phyloP scores from a whole-genome alignment of 768 basidiomycete genomes.

The Tylopilus rubrobrunneus region DNA sequence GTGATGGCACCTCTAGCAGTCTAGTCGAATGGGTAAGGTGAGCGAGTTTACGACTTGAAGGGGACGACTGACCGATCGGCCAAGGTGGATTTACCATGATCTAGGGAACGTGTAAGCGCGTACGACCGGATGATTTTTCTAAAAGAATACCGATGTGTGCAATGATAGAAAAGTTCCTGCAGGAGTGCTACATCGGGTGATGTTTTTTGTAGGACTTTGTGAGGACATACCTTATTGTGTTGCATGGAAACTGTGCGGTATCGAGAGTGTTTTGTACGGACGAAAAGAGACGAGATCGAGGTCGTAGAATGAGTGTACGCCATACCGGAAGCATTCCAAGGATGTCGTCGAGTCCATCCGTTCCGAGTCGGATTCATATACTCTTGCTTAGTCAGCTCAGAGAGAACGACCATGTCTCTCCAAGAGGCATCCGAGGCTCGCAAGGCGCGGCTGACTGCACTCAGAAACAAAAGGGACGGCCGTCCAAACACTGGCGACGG shows the following conservation, averaged over 20 bases:
- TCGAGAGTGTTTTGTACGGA: slow-evolving; percentile 34
- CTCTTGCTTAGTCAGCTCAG: slow-evolving; percentile 32
- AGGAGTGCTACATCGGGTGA: not conserved
- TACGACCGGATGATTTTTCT: not conserved
- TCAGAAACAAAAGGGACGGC: slow-evolving; percentile 70
- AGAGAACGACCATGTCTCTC: slow-evolving; percentile 49
- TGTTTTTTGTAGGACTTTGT: not conserved
- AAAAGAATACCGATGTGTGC: slow-evolving; percentile 76
- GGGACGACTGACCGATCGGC: slow-evolving; percentile 65
- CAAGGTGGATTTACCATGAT: slow-evolving; percentile 95
- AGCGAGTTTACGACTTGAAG: not conserved
- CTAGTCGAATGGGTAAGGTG: slow-evolving; percentile 34
- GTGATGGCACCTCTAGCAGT: slow-evolving; percentile 59
- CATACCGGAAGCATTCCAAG: slow-evolving; percentile 31
- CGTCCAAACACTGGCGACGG: slow-evolving; percentile 38
- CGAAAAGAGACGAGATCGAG: slow-evolving; percentile 24
- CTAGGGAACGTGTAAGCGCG: slow-evolving; percentile 33
- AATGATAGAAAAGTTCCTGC: slow-evolving; percentile 92
- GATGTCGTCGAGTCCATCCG: not conserved
- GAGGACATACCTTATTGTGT: slow-evolving; percentile 56
- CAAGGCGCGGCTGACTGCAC: slow-evolving; percentile 74
- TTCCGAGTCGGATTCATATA: not conserved
- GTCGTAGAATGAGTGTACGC: slow-evolving; percentile 17
- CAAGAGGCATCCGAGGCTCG: slow-evolving; percentile 76
- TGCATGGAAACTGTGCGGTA: slow-evolving; percentile 64